Evolutionary conservation across 306 rosid genomes (phyloP), one percentile per base, ranked within the genome.

Genomic region (Prunus armeniaca): DNA sequence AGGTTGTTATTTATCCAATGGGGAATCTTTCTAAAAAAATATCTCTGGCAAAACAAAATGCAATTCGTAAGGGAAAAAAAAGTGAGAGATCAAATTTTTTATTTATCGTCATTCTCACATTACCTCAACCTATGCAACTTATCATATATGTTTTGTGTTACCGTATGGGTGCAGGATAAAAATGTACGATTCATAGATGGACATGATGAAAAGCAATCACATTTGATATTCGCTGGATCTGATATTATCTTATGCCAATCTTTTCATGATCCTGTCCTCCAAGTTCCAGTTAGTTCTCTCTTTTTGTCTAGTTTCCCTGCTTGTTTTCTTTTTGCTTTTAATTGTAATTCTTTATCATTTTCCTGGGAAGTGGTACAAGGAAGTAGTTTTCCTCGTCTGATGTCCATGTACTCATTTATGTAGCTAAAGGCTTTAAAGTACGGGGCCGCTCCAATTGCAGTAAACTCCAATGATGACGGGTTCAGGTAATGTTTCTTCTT

Each of bases 161-260:
- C 79, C 62, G 71, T 68, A 41, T 73, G 20, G 81, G 24, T 81
- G 80, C 92, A 91, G 97, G 90, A 82, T 69, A 83, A 83, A 71
- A 82, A 84, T 62, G 65, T 85, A 62, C 77, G 55, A 70, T 77
- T 90, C 64, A 60, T 90, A 81, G 76, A 70, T 70, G 66, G 74
- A 47, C 67, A 78, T 49, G 90, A 91, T 74, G 92, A 88, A 81
- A 84, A 82, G 22, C 76, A 87, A 34, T 78, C 79, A 24, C 97
- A 88, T 82, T 78, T 93, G 77, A 34, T 85, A 74, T 93, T 87
- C 64, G 97, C 96, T 9, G 98, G 96, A 70, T 91, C 89, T 2
- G 97, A 91, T 82, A 88, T 91, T 73, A 83, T 93, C 71, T 66
- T 93, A 82, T 91, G 93, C 76, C 90, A 78, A 83, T 91, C 96